Conservation (phyloP, 768 basidiomycete species). For the Lentinula lateritia region DNA sequence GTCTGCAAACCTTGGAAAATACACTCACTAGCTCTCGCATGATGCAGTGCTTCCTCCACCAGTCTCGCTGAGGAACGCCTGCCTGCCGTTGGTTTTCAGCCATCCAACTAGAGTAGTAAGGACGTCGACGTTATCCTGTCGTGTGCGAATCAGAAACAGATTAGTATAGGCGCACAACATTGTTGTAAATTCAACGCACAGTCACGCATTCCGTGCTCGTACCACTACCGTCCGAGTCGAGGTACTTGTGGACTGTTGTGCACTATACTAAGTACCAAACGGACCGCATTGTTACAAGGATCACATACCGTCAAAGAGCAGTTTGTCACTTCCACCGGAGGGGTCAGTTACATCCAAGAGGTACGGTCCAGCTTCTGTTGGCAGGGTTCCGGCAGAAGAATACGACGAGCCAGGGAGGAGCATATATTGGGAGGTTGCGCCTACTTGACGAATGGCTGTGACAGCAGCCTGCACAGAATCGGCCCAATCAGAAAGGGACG, state of each 20-base stretch:
- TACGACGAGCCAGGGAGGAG: conserved; percentile 41
- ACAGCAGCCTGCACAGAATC: conserved; percentile 47
- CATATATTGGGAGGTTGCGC: conserved; percentile 50
- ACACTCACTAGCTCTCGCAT: conserved; percentile 31
- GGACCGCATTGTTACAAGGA: not conserved
- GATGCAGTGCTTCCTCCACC: conserved; percentile 48
- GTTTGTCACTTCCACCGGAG: conserved; percentile 32
- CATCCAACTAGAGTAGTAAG: conserved; percentile 36
- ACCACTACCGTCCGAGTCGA: conserved; percentile 47
- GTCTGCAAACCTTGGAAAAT: conserved; percentile 32
- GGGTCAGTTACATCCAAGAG: conserved; percentile 36
- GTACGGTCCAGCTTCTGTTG: conserved; percentile 40
- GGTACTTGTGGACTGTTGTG: conserved; percentile 48
- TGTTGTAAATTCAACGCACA: conserved; percentile 6
- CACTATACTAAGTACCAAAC: not conserved
- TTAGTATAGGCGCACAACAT: not conserved
- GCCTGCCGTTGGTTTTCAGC: conserved; percentile 29
- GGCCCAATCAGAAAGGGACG: conserved; percentile 40
- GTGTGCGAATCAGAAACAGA: not conserved
- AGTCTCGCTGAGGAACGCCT: conserved; percentile 38
- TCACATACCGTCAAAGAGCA: conserved; percentile 41
- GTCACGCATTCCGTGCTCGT: conserved; percentile 29
- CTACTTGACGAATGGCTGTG: conserved; percentile 52
- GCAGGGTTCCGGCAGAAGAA: conserved; percentile 25
- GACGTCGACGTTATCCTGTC: conserved; percentile 38